A percentile compares a stretch with the other conserved stretches of the same genome.
These are phyloP conservation scores for Hericium alpestre DNA, from an alignment of 768 basidiomycete species.

Conservation along the genomic window DNA sequence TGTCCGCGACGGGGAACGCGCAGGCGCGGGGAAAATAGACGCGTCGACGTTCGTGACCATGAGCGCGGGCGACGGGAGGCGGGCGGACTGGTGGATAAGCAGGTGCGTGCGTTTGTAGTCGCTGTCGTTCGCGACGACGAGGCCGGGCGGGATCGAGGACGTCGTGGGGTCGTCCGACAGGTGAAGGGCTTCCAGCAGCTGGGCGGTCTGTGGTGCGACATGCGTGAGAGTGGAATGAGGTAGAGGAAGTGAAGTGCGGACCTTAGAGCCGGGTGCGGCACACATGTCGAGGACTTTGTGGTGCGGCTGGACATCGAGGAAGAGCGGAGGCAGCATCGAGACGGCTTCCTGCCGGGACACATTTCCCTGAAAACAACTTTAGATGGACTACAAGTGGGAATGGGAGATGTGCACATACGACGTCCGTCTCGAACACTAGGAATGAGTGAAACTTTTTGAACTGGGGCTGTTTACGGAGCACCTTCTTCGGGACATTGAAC, in stretches of 20 bases:
- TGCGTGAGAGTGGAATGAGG: neutral
- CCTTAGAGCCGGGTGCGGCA: conserved; percentile 96
- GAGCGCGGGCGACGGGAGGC: conserved; percentile 82
- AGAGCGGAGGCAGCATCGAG: conserved; percentile 96
- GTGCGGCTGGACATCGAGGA: conserved; percentile 89
- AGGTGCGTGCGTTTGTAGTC: conserved; percentile 92
- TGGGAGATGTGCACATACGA: conserved; percentile 39
- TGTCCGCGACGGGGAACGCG: conserved; percentile 36
- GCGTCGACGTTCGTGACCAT: conserved; percentile 97
- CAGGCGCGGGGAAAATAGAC: conserved; percentile 67
- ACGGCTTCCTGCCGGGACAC: conserved; percentile 95
- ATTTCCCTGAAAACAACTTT: conserved; percentile 58
- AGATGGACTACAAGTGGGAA: neutral
- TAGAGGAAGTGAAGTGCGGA: conserved; percentile 18
- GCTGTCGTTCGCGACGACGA: conserved; percentile 91
- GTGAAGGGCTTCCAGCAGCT: conserved; percentile 92
- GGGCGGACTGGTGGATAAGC: conserved; percentile 93
- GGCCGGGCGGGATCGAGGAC: conserved; percentile 65
- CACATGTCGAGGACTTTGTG: conserved; percentile 97
- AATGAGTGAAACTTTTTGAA: conserved; percentile 95
- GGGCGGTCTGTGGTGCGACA: conserved; percentile 59
- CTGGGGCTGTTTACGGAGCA: conserved; percentile 75
- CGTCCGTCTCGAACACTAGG: conserved; percentile 95
- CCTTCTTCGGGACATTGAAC: conserved; percentile 82
- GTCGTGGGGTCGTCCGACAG: conserved; percentile 56